Conservation (phyloP, 164 flowering plant species). For the Pachysandra terminalis region DNA sequence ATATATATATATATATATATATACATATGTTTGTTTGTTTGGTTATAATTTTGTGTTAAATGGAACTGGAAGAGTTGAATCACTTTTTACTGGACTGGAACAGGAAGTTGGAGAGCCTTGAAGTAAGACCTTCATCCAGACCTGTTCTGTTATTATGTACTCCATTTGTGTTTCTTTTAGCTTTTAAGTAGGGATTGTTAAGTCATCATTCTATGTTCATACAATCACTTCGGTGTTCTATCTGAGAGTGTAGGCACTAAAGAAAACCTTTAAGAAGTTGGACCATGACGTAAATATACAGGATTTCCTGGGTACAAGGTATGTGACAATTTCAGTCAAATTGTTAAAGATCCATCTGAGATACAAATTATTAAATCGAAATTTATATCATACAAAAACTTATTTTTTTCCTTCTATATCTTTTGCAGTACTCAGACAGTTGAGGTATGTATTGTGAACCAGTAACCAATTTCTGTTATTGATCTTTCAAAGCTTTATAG, state of each 20-base stretch:
- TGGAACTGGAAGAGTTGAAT: slow-evolving; percentile 2
- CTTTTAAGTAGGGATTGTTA: slow-evolving; percentile 5
- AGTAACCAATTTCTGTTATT: background rate
- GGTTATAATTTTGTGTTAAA: background rate
- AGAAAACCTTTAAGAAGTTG: slow-evolving; percentile 84
- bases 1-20: too few species aligned
- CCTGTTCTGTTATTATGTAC: background rate
- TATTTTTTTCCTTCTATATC: slow-evolving; percentile 8
- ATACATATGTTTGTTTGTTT: too few species aligned
- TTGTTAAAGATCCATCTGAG: background rate
- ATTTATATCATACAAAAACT: slow-evolving; percentile 5
- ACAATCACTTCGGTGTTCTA: slow-evolving; percentile 6
- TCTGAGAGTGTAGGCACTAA: slow-evolving; percentile 49
- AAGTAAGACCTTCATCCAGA: slow-evolving; percentile 40
- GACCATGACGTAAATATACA: slow-evolving; percentile 78
- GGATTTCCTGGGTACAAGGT: slow-evolving; percentile 75
- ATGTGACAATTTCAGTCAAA: slow-evolving; percentile 6
- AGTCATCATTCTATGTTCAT: slow-evolving; percentile 1
- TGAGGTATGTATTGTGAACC: slow-evolving; percentile 33
- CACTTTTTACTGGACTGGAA: slow-evolving; percentile 23
- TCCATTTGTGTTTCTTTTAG: background rate
- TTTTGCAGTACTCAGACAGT: slow-evolving; percentile 42
- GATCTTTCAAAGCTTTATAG: background rate
- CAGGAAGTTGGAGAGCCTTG: slow-evolving; percentile 95
- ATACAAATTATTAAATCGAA: background rate